These are phyloP conservation scores for Triticum timopheevii DNA, from an alignment of 176 grass and related monocot species.

Conservation along the genomic window DNA sequence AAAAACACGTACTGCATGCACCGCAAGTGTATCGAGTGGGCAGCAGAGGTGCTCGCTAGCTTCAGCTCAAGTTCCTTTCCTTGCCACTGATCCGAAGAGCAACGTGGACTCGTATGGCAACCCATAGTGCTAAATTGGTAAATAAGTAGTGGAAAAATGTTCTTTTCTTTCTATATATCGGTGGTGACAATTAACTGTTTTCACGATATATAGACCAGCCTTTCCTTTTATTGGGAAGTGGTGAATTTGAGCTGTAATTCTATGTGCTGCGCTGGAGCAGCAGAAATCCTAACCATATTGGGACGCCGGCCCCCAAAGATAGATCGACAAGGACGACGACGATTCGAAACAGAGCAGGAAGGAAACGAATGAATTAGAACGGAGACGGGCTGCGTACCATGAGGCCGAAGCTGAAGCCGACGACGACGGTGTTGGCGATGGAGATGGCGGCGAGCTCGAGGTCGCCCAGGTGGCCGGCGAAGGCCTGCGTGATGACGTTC, in stretches of 20 bases:
- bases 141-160: neutral
- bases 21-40: neutral
- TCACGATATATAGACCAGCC: neutral
- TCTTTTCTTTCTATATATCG: neutral
- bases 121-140: too few species aligned
- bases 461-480: slow-evolving; percentile 93
- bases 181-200: neutral
- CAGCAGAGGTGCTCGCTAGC: neutral
- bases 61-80: too few species aligned
- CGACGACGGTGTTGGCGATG: slow-evolving; percentile 90
- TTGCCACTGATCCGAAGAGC: too few species aligned
- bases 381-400: slow-evolving; percentile 43
- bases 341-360: neutral
- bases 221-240: neutral
- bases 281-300: neutral
- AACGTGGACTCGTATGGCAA: too few species aligned
- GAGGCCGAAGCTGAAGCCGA: slow-evolving; percentile 92
- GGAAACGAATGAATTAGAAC: neutral
- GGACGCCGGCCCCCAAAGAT: neutral
- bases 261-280: neutral
- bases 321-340: neutral
- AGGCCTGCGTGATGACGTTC: slow-evolving; percentile 97
- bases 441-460: slow-evolving; percentile 94
- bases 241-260: neutral
- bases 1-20: neutral